Conservation (phyloP, 179 eudicot species). For the Silene noctiflora region DNA sequence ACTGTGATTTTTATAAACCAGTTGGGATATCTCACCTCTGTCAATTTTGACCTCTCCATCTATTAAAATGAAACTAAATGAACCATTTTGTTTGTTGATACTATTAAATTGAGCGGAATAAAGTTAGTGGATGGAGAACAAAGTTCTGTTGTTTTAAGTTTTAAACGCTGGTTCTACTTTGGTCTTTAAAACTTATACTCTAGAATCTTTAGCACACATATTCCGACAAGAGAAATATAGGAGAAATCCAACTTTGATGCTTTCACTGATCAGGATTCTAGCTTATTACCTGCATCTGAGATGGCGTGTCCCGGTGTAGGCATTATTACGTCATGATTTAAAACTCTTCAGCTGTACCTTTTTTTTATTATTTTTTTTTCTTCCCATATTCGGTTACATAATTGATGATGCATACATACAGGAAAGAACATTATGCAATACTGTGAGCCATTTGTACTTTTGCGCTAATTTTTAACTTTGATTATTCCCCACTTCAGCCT, state of each 20-base stretch:
- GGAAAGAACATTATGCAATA: neutral
- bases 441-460: neutral
- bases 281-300: neutral
- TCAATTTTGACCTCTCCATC: neutral
- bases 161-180: neutral
- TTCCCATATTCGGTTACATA: neutral
- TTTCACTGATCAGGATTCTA: neutral
- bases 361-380: no score
- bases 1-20: neutral
- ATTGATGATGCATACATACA: neutral
- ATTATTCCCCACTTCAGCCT: neutral
- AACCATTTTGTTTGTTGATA: no score
- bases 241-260: neutral
- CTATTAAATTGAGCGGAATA: neutral
- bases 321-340: no score
- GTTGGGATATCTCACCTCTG: neutral
- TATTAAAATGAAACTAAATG: no score
- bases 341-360: no score
- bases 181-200: neutral
- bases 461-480: neutral
- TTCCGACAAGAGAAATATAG: neutral
- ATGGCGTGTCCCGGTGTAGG: no score
- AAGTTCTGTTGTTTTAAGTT: slow-evolving; percentile 4
- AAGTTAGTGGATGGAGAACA: neutral
- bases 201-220: neutral